phyloP scores from a whole-genome alignment of 129 eudicot species.

The Sambucus nigra region DNA sequence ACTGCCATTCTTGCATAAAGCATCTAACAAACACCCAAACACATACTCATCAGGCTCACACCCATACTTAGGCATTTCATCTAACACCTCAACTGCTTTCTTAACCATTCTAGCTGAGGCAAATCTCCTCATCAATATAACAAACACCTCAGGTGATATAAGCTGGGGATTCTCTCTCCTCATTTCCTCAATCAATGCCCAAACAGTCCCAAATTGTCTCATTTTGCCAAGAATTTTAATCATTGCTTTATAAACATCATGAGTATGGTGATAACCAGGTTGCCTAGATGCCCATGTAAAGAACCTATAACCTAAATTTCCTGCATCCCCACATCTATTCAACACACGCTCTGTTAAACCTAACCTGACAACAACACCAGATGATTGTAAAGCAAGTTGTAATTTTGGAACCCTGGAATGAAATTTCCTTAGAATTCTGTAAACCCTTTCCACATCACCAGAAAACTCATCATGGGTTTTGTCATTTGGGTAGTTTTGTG shows the following conservation, averaged over 20 bases:
- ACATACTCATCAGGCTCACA: constrained; percentile 85
- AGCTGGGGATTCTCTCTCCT: constrained; percentile 65
- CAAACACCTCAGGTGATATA: constrained; percentile 59
- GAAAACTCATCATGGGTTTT: constrained; percentile 55
- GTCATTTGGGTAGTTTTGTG: constrained; percentile 17
- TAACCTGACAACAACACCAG: constrained; percentile 54
- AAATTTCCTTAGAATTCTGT: constrained; percentile 63
- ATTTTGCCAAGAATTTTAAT: constrained; percentile 65
- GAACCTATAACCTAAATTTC: constrained; percentile 68
- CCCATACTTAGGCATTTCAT: constrained; percentile 85
- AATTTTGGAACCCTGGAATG: constrained; percentile 74
- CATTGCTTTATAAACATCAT: constrained; percentile 69
- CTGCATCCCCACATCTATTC: constrained; percentile 85
- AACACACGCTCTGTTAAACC: constrained; percentile 72
- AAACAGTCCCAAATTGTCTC: constrained; percentile 81
- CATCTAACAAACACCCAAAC: constrained; percentile 81
- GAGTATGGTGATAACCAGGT: constrained; percentile 55
- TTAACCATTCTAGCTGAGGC: constrained; percentile 83
- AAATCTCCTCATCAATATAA: constrained; percentile 70
- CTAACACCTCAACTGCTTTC: constrained; percentile 76
- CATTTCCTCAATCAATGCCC: constrained; percentile 90
- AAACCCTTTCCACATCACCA: constrained; percentile 64
- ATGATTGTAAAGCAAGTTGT: constrained; percentile 73
- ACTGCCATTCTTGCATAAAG: constrained; percentile 72
- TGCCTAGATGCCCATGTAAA: constrained; percentile 79